These are phyloP conservation scores for Sarocladiaceae sp. DNA, from an alignment of 2,329 filamentous ascomycete species.

Conservation along the genomic window DNA sequence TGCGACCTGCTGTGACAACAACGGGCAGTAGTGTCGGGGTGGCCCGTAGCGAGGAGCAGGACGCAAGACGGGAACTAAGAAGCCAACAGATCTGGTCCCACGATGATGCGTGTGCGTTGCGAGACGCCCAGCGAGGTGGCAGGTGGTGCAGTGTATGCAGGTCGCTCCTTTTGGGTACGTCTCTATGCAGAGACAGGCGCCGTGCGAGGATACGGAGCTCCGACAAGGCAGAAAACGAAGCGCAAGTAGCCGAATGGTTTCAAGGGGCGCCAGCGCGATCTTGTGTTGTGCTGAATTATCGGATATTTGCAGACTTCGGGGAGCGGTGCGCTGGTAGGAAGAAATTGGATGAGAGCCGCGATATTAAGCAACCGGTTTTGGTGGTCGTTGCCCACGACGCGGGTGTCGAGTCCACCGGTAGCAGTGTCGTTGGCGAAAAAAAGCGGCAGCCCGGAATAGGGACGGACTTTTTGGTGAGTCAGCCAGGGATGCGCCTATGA, in stretches of 20 bases:
- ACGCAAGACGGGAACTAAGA: constrained; percentile 5
- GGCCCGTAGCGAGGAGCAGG: constrained; percentile 11
- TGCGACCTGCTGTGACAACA: neutral
- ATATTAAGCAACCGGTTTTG: no score
- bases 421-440: constrained; percentile 5
- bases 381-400: neutral
- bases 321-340: no score
- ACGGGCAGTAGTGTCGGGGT: constrained; percentile 6
- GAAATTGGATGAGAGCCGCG: no score
- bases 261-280: neutral
- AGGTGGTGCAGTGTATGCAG: constrained; percentile 23
- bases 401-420: constrained; percentile 3
- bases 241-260: no score
- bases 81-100: constrained; percentile 12
- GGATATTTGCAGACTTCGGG: no score
- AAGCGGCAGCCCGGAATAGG: constrained; percentile 1
- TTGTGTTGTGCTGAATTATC: no score
- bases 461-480: constrained; percentile 5
- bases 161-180: constrained; percentile 25
- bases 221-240: constrained; percentile 1
- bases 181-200: constrained; percentile 9
- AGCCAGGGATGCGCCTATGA: constrained; percentile 5
- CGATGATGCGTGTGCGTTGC: constrained; percentile 17
- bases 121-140: constrained; percentile 24
- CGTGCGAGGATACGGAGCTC: constrained; percentile 5